A percentile compares a stretch with the other conserved stretches of the same genome.
phyloP scores from a whole-genome alignment of 371 early-diverging fungal genomes.

The Mucor piriformis region DNA sequence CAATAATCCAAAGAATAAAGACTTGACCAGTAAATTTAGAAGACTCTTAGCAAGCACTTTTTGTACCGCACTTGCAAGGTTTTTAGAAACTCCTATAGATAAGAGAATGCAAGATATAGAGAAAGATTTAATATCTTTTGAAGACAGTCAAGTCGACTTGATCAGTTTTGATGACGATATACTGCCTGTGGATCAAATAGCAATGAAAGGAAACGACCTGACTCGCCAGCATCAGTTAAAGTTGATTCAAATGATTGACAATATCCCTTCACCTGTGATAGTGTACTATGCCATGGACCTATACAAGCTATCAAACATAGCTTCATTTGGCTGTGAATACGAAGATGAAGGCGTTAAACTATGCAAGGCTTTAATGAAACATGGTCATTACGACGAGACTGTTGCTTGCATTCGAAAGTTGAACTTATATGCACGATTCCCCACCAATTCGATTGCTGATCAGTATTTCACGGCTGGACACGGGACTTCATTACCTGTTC shows the following conservation, averaged over 20 bases:
- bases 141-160: slow-evolving; percentile 26
- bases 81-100: slow-evolving; percentile 26
- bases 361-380: slow-evolving; percentile 25
- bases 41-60: slow-evolving; percentile 25
- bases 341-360: slow-evolving; percentile 37
- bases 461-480: slow-evolving; percentile 30
- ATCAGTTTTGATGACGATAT: slow-evolving; percentile 26
- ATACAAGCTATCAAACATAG: slow-evolving; percentile 20
- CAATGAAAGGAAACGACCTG: slow-evolving; percentile 2
- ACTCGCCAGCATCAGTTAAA: slow-evolving; percentile 26
- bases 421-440: slow-evolving; percentile 31
- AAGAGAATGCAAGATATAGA: slow-evolving; percentile 13
- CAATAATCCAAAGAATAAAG: slow-evolving; percentile 21
- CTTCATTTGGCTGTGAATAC: slow-evolving; percentile 28
- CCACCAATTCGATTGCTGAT: slow-evolving; percentile 25
- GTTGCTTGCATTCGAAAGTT: slow-evolving; percentile 35
- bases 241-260: slow-evolving; percentile 24
- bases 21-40: slow-evolving; percentile 34
- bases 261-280: slow-evolving; percentile 29
- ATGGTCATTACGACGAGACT: slow-evolving; percentile 36
- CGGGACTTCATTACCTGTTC: slow-evolving; percentile 22
- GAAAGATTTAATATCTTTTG: slow-evolving; percentile 38
- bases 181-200: not conserved
- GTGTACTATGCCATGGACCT: slow-evolving; percentile 44
- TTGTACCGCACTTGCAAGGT: slow-evolving; percentile 28